phyloP scores from a whole-genome alignment of 805 yeast species.

The Candida ponderosae region DNA sequence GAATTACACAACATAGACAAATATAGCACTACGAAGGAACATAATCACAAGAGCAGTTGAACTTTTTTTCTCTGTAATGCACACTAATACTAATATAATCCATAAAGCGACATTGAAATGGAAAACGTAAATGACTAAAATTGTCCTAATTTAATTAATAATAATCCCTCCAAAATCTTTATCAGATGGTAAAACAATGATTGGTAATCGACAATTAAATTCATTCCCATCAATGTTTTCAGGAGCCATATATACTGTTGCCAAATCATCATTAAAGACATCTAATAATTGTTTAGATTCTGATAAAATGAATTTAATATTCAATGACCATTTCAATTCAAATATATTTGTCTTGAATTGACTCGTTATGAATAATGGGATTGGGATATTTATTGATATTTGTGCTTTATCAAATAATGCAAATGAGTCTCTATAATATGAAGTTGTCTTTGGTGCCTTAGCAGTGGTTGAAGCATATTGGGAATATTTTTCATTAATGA shows the following conservation, averaged over 20 bases:
- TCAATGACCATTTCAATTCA: slow-evolving; percentile 29
- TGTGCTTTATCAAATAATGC: slow-evolving; percentile 20
- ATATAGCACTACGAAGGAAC: no score
- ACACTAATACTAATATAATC: no score
- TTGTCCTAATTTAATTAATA: neutral
- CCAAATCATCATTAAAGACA: slow-evolving; percentile 29
- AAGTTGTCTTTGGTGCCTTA: slow-evolving; percentile 7
- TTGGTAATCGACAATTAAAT: slow-evolving; percentile 36
- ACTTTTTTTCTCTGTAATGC: no score
- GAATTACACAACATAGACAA: no score
- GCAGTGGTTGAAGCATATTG: slow-evolving; percentile 6
- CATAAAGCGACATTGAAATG: no score
- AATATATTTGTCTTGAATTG: slow-evolving; percentile 34
- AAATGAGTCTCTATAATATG: slow-evolving; percentile 23
- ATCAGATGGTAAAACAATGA: slow-evolving; percentile 36
- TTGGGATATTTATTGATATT: slow-evolving; percentile 23
- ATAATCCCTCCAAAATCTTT: slow-evolving; percentile 42
- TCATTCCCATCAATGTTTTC: slow-evolving; percentile 29
- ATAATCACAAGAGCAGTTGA: no score
- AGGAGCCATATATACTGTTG: slow-evolving; percentile 23
- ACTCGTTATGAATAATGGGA: slow-evolving; percentile 27
- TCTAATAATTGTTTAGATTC: slow-evolving; percentile 11
- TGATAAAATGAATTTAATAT: slow-evolving; percentile 27
- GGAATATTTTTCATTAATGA: slow-evolving; percentile 23
- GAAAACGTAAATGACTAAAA: no score